Conservation (phyloP, 2,329 filamentous ascomycete species). For the Blumeria graminis region DNA sequence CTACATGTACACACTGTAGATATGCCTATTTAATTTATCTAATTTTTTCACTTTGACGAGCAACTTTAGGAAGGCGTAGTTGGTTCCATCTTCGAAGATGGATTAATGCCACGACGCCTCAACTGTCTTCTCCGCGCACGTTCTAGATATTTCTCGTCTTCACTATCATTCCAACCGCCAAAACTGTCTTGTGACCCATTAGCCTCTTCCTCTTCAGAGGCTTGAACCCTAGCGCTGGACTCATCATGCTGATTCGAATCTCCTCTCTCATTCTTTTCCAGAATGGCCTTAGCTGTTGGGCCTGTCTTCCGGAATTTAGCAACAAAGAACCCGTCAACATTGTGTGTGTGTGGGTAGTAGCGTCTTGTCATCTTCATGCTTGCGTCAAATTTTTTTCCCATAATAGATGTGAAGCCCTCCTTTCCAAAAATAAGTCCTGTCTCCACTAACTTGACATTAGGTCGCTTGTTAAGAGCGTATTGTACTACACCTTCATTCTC, state of each 20-base stretch:
- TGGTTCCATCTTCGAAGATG: neutral
- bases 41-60: too few species aligned
- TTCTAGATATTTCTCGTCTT: slow-evolving; percentile 47
- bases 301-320: slow-evolving; percentile 90
- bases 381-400: slow-evolving; percentile 76
- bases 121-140: slow-evolving; percentile 19
- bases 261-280: slow-evolving; percentile 10
- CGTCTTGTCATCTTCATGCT: slow-evolving; percentile 61
- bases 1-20: too few species aligned
- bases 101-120: neutral
- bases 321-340: slow-evolving; percentile 96
- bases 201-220: slow-evolving; percentile 12
- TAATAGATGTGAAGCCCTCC: slow-evolving; percentile 75
- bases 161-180: slow-evolving; percentile 50
- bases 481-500: slow-evolving; percentile 88
- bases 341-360: slow-evolving; percentile 79
- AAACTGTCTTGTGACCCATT: slow-evolving; percentile 29
- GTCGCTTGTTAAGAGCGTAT: slow-evolving; percentile 73
- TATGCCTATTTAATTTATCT: too few species aligned
- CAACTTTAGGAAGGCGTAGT: too few species aligned
- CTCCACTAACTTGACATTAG: slow-evolving; percentile 82
- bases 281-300: slow-evolving; percentile 31
- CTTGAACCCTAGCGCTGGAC: slow-evolving; percentile 41
- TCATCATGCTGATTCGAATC: slow-evolving; percentile 16
- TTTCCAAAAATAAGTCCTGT: slow-evolving; percentile 77